Conservation (phyloP, 768 basidiomycete species). For the Mrakia gelida region DNA sequence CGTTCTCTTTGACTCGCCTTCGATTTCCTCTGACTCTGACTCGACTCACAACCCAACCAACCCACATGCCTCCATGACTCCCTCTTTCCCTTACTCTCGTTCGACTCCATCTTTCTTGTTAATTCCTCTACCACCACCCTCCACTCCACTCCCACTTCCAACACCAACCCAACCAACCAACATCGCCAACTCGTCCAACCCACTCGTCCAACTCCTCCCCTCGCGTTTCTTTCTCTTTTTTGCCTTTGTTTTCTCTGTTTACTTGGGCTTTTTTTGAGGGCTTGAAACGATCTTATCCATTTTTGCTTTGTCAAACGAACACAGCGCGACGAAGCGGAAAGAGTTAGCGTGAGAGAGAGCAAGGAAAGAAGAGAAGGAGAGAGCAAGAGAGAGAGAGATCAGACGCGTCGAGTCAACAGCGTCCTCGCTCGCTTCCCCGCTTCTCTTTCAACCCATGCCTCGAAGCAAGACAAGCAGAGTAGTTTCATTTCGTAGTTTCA, state of each 20-base stretch:
- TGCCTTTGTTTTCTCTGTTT: too few relatives aligned
- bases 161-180: not conserved
- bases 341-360: not conserved
- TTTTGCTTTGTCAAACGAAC: too few relatives aligned
- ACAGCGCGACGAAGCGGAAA: too few relatives aligned
- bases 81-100: not conserved
- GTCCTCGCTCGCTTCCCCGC: not conserved
- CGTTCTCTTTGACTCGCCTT: not conserved
- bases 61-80: not conserved
- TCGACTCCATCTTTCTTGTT: not conserved
- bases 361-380: not conserved
- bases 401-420: not conserved
- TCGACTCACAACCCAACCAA: not conserved
- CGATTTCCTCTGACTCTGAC: not conserved
- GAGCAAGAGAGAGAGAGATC: too few relatives aligned
- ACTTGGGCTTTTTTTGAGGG: too few relatives aligned
- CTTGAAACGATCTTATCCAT: too few relatives aligned
- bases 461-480: too few relatives aligned
- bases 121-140: not conserved
- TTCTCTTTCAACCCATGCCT: too few relatives aligned
- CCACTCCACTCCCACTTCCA: not conserved
- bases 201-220: not conserved
- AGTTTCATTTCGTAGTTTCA: too few relatives aligned
- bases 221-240: too few relatives aligned
- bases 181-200: not conserved